Evolutionary conservation across 768 basidiomycete species (phyloP).

Genomic region (Boletus barrowsii): DNA sequence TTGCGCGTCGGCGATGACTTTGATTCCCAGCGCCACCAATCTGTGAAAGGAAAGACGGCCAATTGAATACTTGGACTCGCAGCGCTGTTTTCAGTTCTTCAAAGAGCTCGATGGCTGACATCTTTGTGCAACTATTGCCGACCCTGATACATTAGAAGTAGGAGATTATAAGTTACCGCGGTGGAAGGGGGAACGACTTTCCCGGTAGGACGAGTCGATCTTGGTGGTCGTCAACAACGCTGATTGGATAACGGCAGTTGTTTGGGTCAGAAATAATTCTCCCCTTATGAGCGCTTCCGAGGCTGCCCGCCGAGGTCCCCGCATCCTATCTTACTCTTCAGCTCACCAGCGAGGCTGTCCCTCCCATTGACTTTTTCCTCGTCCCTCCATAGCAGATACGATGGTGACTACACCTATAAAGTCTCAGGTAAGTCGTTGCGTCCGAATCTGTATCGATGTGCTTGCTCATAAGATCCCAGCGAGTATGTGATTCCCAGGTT

Average conservation of each 20-base stretch:
- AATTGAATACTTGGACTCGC: background rate
- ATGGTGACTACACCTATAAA: slow-evolving; percentile 19
- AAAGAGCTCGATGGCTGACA: background rate
- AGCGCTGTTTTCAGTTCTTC: background rate
- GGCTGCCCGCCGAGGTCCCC: background rate
- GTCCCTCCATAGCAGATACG: slow-evolving; percentile 9
- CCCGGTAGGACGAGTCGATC: background rate
- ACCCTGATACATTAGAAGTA: background rate
- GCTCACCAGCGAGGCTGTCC: background rate
- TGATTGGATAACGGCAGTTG: slow-evolving; percentile 20
- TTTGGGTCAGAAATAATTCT: slow-evolving; percentile 14
- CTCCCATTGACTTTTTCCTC: background rate
- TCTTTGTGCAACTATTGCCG: background rate
- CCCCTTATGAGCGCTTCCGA: slow-evolving; percentile 13
- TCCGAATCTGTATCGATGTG: background rate
- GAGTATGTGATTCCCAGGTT: slow-evolving; percentile 13
- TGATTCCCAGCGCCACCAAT: slow-evolving; percentile 4
- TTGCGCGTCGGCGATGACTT: background rate
- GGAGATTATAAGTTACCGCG: background rate
- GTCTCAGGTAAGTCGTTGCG: slow-evolving; percentile 12
- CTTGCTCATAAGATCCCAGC: slow-evolving; percentile 14
- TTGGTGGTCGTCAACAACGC: slow-evolving; percentile 2
- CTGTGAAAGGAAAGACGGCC: background rate
- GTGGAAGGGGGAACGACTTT: background rate
- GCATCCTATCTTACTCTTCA: slow-evolving; percentile 14